Evolutionary conservation across 179 eudicot genomes (phyloP).

Genomic region (Spinacia oleracea): DNA sequence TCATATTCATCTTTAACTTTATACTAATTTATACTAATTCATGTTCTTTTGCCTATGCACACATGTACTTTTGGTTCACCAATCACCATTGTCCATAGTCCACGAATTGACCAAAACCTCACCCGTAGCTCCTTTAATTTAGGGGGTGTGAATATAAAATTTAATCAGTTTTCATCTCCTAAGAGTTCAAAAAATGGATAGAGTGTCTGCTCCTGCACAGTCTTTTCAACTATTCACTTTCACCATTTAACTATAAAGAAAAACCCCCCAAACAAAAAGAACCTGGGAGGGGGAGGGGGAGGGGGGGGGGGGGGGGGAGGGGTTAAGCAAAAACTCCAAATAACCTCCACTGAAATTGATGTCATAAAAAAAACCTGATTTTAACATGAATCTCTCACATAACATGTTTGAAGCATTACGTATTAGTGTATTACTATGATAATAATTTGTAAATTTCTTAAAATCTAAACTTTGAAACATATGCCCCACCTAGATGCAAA

Average conservation of each 20-base stretch:
- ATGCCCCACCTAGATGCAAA: background rate
- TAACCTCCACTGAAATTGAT: background rate
- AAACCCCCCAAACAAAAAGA: too few species aligned
- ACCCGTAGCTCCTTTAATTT: background rate
- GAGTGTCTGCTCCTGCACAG: background rate
- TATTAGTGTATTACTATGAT: background rate
- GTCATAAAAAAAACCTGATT: background rate
- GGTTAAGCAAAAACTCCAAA: background rate
- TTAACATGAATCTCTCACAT: background rate
- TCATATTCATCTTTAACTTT: too few species aligned
- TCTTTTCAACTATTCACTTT: background rate
- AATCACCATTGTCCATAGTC: too few species aligned
- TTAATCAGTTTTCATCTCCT: background rate
- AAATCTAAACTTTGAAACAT: background rate
- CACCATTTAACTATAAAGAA: too few species aligned
- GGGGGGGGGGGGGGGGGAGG: too few species aligned
- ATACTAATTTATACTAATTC: too few species aligned
- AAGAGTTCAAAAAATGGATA: background rate
- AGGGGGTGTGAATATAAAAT: background rate
- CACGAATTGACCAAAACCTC: too few species aligned
- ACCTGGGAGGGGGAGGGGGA: background rate
- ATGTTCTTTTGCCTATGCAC: too few species aligned
- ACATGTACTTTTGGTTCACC: too few species aligned
- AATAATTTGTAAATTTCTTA: background rate
- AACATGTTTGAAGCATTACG: slow-evolving; percentile 4